Evolutionary conservation across 495 filamentous ascomycete genomes (phyloP).

Genomic region (Penicillium odoratum): DNA sequence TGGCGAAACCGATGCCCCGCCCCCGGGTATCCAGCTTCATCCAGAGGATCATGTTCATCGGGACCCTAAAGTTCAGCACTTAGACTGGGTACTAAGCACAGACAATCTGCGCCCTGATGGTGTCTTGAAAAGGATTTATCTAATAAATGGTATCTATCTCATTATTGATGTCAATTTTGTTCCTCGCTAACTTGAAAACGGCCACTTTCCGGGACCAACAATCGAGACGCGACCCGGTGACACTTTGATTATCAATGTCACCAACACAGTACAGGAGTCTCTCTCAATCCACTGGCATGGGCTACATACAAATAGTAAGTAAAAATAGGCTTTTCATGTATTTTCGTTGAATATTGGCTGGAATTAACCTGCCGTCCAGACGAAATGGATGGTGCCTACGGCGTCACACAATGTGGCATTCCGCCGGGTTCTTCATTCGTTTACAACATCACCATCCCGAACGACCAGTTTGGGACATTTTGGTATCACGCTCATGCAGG

Average conservation of each 20-base stretch:
- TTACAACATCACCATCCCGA: not conserved
- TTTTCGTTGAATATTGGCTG: not conserved
- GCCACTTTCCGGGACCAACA: slow-evolving; percentile 34
- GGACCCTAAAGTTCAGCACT: not conserved
- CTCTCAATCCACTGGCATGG: not conserved
- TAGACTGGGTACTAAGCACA: not conserved
- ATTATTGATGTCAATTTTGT: no score
- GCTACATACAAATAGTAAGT: not conserved
- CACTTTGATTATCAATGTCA: slow-evolving; percentile 64
- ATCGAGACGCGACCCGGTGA: slow-evolving; percentile 55
- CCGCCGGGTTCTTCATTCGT: not conserved
- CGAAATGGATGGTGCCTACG: not conserved
- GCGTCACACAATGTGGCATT: not conserved
- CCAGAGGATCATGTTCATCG: not conserved
- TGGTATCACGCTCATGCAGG: not conserved
- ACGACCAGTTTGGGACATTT: not conserved
- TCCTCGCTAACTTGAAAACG: no score
- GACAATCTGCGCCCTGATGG: not conserved
- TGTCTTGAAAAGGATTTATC: not conserved
- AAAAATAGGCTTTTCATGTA: not conserved
- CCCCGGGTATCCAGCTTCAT: not conserved
- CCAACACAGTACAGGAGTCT: slow-evolving; percentile 63
- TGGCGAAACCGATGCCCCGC: not conserved
- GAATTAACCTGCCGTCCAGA: not conserved
- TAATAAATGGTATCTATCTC: not conserved